phyloP scores from a whole-genome alignment of 768 basidiomycete genomes.

The Grammothele lineata region DNA sequence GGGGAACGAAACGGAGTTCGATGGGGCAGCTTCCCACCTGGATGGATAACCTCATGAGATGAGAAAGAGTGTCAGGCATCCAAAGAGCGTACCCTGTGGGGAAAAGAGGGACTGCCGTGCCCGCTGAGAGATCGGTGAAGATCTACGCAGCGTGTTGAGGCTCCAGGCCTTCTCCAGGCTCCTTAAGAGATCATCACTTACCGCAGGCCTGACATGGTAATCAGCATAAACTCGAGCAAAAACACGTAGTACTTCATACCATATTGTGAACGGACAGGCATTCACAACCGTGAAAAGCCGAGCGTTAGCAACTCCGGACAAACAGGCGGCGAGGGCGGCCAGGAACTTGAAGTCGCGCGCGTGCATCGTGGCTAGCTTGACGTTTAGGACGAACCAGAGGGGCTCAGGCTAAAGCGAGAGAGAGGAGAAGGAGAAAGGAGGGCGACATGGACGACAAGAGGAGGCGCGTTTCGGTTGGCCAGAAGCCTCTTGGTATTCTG shows the following conservation, averaged over 20 bases:
- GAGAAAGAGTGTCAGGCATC: background rate
- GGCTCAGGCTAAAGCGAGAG: background rate
- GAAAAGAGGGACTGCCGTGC: conserved; percentile 23
- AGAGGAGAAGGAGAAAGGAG: background rate
- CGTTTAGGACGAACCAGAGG: background rate
- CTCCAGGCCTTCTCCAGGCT: background rate
- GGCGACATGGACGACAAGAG: no score
- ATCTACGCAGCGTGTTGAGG: no score
- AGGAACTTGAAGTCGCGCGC: no score
- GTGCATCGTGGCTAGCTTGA: no score
- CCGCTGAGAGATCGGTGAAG: conserved; percentile 32
- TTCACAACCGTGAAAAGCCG: conserved; percentile 49
- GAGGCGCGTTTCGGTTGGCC: no score
- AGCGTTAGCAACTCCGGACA: no score
- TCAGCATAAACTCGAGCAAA: background rate
- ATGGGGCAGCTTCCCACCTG: conserved; percentile 24
- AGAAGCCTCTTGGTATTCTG: no score
- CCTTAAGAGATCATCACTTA: conserved; percentile 15
- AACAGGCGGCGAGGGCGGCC: no score
- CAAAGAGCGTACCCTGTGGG: conserved; percentile 27
- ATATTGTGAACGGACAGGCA: conserved; percentile 64
- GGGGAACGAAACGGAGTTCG: conserved; percentile 23
- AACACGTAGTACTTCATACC: conserved; percentile 34
- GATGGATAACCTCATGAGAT: background rate
- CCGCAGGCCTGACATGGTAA: conserved; percentile 38